Evolutionary conservation across 2,329 filamentous ascomycete genomes (phyloP), one percentile per base, ranked within the genome.

Genomic region (Ophiosphaerella narmari): DNA sequence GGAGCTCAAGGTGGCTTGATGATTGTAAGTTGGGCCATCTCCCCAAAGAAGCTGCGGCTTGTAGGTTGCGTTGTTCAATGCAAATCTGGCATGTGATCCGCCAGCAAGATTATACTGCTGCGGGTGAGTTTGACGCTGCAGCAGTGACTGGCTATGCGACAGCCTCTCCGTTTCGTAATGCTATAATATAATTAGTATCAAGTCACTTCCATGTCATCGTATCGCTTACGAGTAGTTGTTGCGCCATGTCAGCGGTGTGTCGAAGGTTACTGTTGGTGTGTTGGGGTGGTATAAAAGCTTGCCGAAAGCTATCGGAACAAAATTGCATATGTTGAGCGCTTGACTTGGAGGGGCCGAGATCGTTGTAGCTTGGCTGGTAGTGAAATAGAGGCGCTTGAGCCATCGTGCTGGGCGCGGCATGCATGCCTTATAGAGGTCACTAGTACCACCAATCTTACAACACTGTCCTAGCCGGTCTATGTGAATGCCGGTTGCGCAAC

Each of bases 211-310:
- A 31, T 12, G 33, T 24, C 13, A 13, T 12, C 3, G 12, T 14
- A 37, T 12, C 23, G 54, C 59, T 50, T 54, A 62, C 65, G 11
- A 60, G 42, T 26, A 46, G 40, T 8, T 56, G 37, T 24, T 59
- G 62, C 24, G 54, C 50, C 55, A 63, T 66, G 43, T 48, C 29
- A 13, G 41, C 12, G 13, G 9, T 38, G 31, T 48, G 37, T 5
- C n/a, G 35, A 35, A 36, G 13, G 40, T 39, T 26, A 11, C 11
- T 29, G 29, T 40, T 13, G 23, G 43, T 26, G 8, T 40, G 38
- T 23, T 39, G 33, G 6, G n/a, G 7, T 29, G 37, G 14, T 37
- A n/a, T 29, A 34, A 43, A 50, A 18, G 33, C 33, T 40, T 47
- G 26, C 32, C 38, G 33, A 9, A 14, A 33, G 46, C 46, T 53